Evolutionary conservation across 768 basidiomycete genomes (phyloP).

Genomic region (Phlebiopsis flavidoalba): DNA sequence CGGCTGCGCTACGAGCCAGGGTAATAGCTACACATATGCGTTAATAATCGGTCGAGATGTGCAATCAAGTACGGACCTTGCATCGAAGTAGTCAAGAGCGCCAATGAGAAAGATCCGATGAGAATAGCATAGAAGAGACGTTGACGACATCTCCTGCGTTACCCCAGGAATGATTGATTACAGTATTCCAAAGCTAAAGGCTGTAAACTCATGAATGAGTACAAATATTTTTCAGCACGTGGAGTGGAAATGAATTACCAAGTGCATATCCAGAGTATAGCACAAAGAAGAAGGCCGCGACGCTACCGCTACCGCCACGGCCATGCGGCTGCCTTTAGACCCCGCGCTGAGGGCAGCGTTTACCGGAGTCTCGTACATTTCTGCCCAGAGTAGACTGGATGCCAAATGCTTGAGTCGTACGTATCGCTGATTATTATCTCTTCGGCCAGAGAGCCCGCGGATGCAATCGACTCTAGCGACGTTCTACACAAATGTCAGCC

Average conservation of each 20-base stretch:
- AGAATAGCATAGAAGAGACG: slow-evolving; percentile 70
- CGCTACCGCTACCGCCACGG: slow-evolving; percentile 51
- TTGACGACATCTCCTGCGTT: slow-evolving; percentile 74
- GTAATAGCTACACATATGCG: slow-evolving; percentile 44
- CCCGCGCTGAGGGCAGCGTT: slow-evolving; percentile 46
- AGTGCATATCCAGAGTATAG: slow-evolving; percentile 75
- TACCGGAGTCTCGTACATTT: slow-evolving; percentile 62
- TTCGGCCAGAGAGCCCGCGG: slow-evolving; percentile 80
- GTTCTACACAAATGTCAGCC: slow-evolving; percentile 31
- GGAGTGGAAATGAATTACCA: not conserved
- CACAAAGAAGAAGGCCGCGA: slow-evolving; percentile 78
- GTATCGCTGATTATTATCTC: slow-evolving; percentile 88
- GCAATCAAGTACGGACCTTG: slow-evolving; percentile 30
- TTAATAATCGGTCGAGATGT: not conserved
- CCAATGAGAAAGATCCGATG: slow-evolving; percentile 88
- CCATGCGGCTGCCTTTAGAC: slow-evolving; percentile 41
- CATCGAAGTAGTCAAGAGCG: slow-evolving; percentile 80
- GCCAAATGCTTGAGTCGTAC: slow-evolving; percentile 90
- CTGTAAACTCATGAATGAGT: slow-evolving; percentile 21
- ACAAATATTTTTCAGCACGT: too few species aligned
- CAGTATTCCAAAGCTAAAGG: slow-evolving; percentile 89
- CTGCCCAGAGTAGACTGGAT: slow-evolving; percentile 57
- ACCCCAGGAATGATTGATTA: slow-evolving; percentile 51
- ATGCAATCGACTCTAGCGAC: slow-evolving; percentile 70
- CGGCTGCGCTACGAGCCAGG: slow-evolving; percentile 77